Base-by-base conservation (phyloP, 306 rosid genomes). In the Fragaria nilgerrensis region DNA sequence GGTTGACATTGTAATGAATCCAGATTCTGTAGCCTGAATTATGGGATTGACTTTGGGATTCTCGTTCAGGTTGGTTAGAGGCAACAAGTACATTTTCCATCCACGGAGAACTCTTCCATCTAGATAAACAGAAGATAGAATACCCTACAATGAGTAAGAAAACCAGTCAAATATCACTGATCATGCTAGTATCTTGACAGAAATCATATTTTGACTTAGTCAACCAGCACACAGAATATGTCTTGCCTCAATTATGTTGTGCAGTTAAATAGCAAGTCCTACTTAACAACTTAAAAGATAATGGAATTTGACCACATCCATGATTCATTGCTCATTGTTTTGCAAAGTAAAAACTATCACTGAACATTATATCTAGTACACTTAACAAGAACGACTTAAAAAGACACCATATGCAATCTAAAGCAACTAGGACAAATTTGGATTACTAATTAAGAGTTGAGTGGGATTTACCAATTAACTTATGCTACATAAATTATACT, bases 81-180 rank as follows among this genome's bases (percentile, higher is more conserved):
- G 94, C 77, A 95, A 67, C 78, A 80, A 85, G 74, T 82, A 73
- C 92, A 92, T 89, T 87, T 87, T 95, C 97, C 98, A 95, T 45
- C 86, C 77, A 1, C 72, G 76, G 50, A 90, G 76, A 77, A 53
- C 41, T 80, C 55, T 75, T 66, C 85, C 86, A 36, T 92, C 89
- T 59, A 95, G 86, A 82, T 84, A 88, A 88, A 92, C 97, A 56
- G 95, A 70, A 77, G 97, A 95, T 56, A 95, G 75, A 87, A 95
- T 92, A 19, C 98, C 98, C 98, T 95, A 84, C 52, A 73, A 76
- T 44, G 44, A 56, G 80, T 19, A 70, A 84, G 73, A 68, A 61
- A 36, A 77, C 77, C 82, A 75, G 76, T 73, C 45, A 59, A 75
- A 74, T 59, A 67, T 55, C 22, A 72, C 81, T 58, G 59, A 62